Evolutionary conservation across 148 eudicot genomes (phyloP).

Genomic region (Selenicereus undatus): DNA sequence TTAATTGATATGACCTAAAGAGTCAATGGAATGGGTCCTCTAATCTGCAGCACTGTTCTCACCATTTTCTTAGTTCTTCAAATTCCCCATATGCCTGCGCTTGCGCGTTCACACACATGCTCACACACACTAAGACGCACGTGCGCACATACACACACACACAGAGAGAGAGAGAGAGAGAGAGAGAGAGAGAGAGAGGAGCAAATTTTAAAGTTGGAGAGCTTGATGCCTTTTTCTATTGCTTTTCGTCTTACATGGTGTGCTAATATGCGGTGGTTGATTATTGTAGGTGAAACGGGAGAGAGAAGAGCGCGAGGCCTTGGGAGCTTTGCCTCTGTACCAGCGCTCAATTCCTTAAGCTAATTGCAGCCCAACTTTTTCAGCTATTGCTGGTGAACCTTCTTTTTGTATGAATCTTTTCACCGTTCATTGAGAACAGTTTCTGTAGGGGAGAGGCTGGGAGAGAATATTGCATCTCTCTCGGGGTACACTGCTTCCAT

Average conservation of each 20-base stretch:
- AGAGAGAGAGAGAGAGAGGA: no score
- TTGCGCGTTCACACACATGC: no score
- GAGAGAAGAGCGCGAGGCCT: conserved; percentile 70
- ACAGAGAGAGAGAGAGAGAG: no score
- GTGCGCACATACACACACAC: no score
- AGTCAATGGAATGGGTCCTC: background rate
- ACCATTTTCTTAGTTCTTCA: background rate
- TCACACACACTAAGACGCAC: no score
- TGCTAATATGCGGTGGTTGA: conserved; percentile 4
- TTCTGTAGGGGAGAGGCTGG: background rate
- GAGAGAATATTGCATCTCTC: conserved; percentile 7
- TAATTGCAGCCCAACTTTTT: background rate
- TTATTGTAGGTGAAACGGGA: conserved; percentile 50
- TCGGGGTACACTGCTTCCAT: conserved; percentile 10
- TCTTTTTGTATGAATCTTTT: conserved; percentile 11
- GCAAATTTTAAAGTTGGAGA: background rate
- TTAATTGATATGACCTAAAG: background rate
- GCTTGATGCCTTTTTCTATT: background rate
- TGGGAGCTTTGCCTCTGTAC: conserved; percentile 67
- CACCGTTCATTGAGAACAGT: conserved; percentile 7
- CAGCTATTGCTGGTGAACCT: background rate
- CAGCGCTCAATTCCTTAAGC: conserved; percentile 60
- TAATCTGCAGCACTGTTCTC: background rate
- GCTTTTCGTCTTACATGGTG: background rate
- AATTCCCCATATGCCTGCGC: background rate